These are phyloP conservation scores for Verruconis gallopava DNA, from an alignment of 2,329 filamentous ascomycete genomes.

Conservation along the genomic window DNA sequence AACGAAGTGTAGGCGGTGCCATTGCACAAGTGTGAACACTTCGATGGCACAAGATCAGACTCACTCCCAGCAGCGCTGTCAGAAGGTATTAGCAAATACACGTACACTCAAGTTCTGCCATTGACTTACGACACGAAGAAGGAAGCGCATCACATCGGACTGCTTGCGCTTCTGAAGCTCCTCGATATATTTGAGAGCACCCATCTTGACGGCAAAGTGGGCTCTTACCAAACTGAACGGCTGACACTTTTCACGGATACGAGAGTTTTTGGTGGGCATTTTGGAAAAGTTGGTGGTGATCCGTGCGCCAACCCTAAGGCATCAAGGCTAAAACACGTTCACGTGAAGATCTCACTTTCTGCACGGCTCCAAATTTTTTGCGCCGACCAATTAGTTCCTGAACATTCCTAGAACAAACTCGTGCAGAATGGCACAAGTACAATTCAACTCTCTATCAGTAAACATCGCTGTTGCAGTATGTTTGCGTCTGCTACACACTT, in stretches of 20 bases:
- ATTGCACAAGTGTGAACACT: background rate
- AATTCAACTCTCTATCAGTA: too few relatives aligned
- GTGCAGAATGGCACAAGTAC: too few relatives aligned
- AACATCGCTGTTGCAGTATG: too few relatives aligned
- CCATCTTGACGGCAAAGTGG: slow-evolving; percentile 4
- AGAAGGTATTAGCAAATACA: background rate
- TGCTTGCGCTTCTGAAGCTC: slow-evolving; percentile 99
- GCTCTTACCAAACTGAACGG: background rate
- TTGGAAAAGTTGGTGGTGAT: too few relatives aligned
- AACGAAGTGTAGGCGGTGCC: slow-evolving; percentile 65
- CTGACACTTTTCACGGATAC: background rate
- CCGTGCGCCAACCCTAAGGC: too few relatives aligned
- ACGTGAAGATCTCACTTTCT: too few relatives aligned
- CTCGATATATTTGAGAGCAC: slow-evolving; percentile 57
- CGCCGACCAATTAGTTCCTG: too few relatives aligned
- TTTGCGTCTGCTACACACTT: too few relatives aligned
- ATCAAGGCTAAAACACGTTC: too few relatives aligned
- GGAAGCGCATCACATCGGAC: slow-evolving; percentile 99
- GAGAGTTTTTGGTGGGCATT: background rate
- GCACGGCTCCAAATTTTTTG: too few relatives aligned
- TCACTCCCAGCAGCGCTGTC: slow-evolving; percentile 87
- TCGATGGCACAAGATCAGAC: slow-evolving; percentile 27
- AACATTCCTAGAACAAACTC: too few relatives aligned
- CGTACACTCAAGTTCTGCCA: too few relatives aligned
- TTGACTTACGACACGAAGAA: slow-evolving; percentile 49